A percentile compares a stretch with the other conserved stretches of the same genome.
Evolutionary conservation across 495 filamentous ascomycete genomes (phyloP).

Genomic region (Neurospora africana): DNA sequence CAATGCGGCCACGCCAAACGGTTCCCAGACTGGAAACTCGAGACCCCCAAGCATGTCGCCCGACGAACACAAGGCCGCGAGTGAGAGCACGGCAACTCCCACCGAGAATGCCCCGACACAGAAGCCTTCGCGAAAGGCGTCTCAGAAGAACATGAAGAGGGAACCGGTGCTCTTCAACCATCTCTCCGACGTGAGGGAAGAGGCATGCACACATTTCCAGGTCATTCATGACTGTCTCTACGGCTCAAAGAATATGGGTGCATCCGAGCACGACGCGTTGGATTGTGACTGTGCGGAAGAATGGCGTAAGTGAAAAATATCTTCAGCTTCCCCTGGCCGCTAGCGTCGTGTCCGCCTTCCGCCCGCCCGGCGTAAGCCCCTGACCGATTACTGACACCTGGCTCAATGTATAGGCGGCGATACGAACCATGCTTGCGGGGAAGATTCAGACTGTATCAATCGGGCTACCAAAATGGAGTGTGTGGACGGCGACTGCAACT

Average conservation of each 20-base stretch:
- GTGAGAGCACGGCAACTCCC: slow-evolving; percentile 31
- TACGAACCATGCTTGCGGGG: slow-evolving; percentile 80
- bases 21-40: slow-evolving; percentile 25
- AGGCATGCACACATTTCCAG: slow-evolving; percentile 67
- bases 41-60: slow-evolving; percentile 31
- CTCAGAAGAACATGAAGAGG: slow-evolving; percentile 54
- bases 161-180: slow-evolving; percentile 56
- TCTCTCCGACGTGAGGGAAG: slow-evolving; percentile 61
- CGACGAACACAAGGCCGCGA: slow-evolving; percentile 31
- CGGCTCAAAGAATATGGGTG: slow-evolving; percentile 77
- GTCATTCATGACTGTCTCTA: slow-evolving; percentile 77
- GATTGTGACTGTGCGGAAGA: slow-evolving; percentile 94
- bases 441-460: slow-evolving; percentile 98
- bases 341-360: slow-evolving; percentile 1
- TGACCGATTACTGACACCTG: slow-evolving; percentile 2
- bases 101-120: slow-evolving; percentile 39
- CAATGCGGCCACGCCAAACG: slow-evolving; percentile 26
- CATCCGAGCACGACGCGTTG: slow-evolving; percentile 79
- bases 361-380: slow-evolving; percentile 8
- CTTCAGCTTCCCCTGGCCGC: slow-evolving; percentile 2
- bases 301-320: slow-evolving; percentile 65
- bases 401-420: slow-evolving; percentile 45
- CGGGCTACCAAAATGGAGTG: slow-evolving; percentile 97
- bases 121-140: slow-evolving; percentile 64
- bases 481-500: slow-evolving; percentile 69